Conservation (phyloP, 1,284 basidiomycete species). For the Cutaneotrichosporon cavernicola region DNA sequence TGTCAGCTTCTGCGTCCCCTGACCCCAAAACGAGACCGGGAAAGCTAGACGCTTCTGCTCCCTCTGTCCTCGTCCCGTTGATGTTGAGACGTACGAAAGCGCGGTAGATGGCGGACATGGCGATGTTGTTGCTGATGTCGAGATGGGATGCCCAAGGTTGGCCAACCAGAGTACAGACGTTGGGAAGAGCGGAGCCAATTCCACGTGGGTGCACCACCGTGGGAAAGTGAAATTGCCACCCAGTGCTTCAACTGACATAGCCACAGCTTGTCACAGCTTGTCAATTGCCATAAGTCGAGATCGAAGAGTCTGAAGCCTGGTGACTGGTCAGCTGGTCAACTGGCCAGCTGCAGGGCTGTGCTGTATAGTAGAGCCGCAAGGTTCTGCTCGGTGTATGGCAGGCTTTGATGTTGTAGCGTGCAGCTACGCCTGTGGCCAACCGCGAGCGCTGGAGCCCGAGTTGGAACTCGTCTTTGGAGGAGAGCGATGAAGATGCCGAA, state of each 20-base stretch:
- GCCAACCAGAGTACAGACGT: background rate
- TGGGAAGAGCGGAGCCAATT: background rate
- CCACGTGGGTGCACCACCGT: background rate
- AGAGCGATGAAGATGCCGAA: background rate
- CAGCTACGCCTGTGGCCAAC: too few relatives aligned
- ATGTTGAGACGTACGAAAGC: conserved; percentile 20
- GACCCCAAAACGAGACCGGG: conserved; percentile 3
- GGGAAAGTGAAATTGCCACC: background rate
- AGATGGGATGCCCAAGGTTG: background rate
- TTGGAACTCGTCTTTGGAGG: too few relatives aligned
- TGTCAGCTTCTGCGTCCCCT: background rate
- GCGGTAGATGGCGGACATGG: conserved; percentile 40
- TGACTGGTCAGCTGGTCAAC: too few relatives aligned
- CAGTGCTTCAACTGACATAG: background rate
- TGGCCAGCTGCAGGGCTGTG: too few relatives aligned
- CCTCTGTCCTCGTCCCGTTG: background rate
- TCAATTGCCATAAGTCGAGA: too few relatives aligned
- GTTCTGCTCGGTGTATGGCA: too few relatives aligned
- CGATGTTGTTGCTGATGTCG: background rate
- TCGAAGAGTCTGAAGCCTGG: too few relatives aligned
- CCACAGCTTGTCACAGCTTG: too few relatives aligned
- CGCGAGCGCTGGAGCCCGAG: too few relatives aligned
- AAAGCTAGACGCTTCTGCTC: background rate
- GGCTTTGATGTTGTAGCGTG: too few relatives aligned
- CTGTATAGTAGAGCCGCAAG: too few relatives aligned